Evolutionary conservation across 2,329 filamentous ascomycete genomes (phyloP), one percentile per base, ranked within the genome.

Genomic region (Xylaria sp.): DNA sequence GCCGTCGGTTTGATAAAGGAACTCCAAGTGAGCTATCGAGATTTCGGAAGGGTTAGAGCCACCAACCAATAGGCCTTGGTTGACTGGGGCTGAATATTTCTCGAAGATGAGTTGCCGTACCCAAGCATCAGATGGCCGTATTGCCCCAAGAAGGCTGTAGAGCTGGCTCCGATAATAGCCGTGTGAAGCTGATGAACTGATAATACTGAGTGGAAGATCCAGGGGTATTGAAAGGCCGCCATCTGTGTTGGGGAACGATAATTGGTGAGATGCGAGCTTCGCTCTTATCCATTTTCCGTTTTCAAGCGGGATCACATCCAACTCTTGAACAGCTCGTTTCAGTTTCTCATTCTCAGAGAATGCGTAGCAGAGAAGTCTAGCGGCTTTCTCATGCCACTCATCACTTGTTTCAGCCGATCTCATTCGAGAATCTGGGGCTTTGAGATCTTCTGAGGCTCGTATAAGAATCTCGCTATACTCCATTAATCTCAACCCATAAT

Each of bases 291-390:
- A 74, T 9, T 25, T 63, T 9, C 72, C 71, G 25, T 64, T 54
- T 45, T 59, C 31, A 0, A 74, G 50, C 2, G 73, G 73, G 45
- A 74, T 55, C 11, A 75, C 36, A 4, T 64, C 42, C n/a, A 75
- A 36, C 13, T 5, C 3, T 33, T 29, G 58, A 5, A 66, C 6
- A n/a, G 51, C n/a, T 38, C 17, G 20, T 29, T 29, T 50, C 2
- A 54, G 17, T 22, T 63, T 2, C 7, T 36, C 36, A 4, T 42
- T 29, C 1, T n/a, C n/a, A 10, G 27, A 22, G 15, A 71, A 64
- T 10, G 53, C 39, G 1, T 1, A 1, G 10, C 58, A 55, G 0
- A 76, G 57, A 2, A 73, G 31, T 70, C 70, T 60, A 66, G 71
- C 75, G 44, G 53, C 61, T 33, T 53, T 60, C 13, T 54, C 55